A percentile compares a stretch with the other conserved stretches of the same genome.
These are phyloP conservation scores for Takakia lepidozioides DNA, from an alignment of 225 moss, liverwort and hornwort genomes.

Conservation along the genomic window DNA sequence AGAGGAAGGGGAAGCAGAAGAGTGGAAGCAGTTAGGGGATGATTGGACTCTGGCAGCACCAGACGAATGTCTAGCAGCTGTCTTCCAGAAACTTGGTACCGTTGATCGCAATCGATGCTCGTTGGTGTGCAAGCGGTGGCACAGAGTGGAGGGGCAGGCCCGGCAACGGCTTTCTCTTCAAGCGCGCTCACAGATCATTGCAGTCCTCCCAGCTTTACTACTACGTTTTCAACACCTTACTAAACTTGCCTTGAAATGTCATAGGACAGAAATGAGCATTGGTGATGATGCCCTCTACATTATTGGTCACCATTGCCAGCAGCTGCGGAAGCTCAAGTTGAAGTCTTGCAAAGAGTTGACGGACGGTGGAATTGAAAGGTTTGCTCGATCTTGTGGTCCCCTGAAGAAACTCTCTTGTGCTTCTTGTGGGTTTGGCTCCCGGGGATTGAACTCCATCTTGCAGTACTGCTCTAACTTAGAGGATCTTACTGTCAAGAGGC, in stretches of 20 bases:
- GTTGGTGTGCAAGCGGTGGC: constrained; percentile 88
- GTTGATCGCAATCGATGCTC: constrained; percentile 74
- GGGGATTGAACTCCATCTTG: constrained; percentile 73
- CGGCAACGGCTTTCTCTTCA: constrained; percentile 67
- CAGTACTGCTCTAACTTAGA: constrained; percentile 77
- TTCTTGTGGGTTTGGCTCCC: constrained; percentile 87
- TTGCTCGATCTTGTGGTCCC: constrained; percentile 66
- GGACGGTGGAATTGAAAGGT: constrained; percentile 71
- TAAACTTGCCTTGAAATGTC: constrained; percentile 86
- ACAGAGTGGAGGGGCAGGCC: constrained; percentile 75
- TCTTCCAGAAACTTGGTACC: constrained; percentile 73
- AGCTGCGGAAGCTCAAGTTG: constrained; percentile 87
- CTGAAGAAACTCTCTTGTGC: constrained; percentile 83
- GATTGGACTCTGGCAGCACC: constrained; percentile 69
- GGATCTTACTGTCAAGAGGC: constrained; percentile 85
- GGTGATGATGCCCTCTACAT: constrained; percentile 68
- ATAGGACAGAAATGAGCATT: constrained; percentile 62
- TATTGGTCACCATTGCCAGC: constrained; percentile 70
- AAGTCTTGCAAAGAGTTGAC: constrained; percentile 90
- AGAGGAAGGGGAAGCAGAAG: constrained; percentile 5
- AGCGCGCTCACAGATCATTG: constrained; percentile 46
- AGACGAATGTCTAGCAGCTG: constrained; percentile 82
- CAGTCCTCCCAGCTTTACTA: constrained; percentile 47
- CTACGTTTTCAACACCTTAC: constrained; percentile 74
- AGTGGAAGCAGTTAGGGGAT: constrained; percentile 10